Evolutionary conservation across 805 yeast species (phyloP).

Genomic region (Kockiozyma suomiensis): DNA sequence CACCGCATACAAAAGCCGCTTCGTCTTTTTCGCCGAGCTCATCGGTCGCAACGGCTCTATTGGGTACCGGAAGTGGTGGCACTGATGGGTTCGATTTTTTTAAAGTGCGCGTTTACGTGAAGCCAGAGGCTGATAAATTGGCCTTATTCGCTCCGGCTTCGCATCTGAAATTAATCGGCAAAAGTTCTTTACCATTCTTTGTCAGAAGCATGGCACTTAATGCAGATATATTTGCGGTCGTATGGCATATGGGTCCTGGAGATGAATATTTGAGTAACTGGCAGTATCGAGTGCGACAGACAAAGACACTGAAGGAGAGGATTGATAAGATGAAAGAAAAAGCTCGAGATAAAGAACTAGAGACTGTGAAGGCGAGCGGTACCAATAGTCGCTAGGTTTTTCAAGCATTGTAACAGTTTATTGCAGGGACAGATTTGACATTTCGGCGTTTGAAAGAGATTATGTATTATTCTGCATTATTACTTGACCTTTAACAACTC

Average conservation of each 20-base stretch:
- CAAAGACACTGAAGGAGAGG: conserved; percentile 46
- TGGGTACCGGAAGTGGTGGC: conserved; percentile 13
- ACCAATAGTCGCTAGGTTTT: background rate
- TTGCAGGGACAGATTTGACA: background rate
- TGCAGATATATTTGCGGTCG: conserved; percentile 71
- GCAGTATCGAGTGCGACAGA: conserved; percentile 66
- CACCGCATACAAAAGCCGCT: conserved; percentile 54
- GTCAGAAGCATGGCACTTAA: conserved; percentile 67
- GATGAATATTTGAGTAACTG: conserved; percentile 64
- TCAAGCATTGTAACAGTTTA: background rate
- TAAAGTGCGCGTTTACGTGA: conserved; percentile 25
- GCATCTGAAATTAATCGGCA: conserved; percentile 70
- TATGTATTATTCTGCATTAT: no score
- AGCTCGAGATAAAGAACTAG: background rate
- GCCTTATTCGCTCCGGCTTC: conserved; percentile 54
- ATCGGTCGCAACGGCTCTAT: conserved; percentile 22
- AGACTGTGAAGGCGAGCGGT: background rate
- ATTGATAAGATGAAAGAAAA: conserved; percentile 15
- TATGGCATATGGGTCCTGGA: conserved; percentile 60
- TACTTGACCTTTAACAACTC: no score
- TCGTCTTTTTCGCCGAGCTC: conserved; percentile 24
- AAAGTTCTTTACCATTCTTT: conserved; percentile 59
- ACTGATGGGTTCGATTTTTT: conserved; percentile 19
- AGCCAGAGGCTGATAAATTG: conserved; percentile 17
- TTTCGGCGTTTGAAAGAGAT: background rate